Percentiles rank a stretch among this genome's conserved stretches.
phyloP scores from a whole-genome alignment of 2,329 filamentous ascomycete species.

The Paracamarosporium sp. region DNA sequence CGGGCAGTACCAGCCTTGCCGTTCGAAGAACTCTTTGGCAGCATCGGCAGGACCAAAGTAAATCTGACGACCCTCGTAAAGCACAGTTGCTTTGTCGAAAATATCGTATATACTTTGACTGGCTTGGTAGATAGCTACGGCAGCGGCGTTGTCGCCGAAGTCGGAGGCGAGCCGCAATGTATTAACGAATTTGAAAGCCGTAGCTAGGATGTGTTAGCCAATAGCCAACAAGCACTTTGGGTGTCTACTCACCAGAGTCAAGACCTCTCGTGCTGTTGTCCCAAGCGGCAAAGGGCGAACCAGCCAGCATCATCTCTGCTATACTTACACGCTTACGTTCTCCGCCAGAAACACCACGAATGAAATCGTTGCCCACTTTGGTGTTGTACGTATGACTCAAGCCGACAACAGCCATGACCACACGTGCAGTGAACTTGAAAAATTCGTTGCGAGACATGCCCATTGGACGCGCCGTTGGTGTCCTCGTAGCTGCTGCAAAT shows the following conservation, averaged over 20 bases:
- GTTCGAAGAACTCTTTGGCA: slow-evolving; percentile 71
- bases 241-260: slow-evolving; percentile 42
- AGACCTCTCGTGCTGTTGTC: slow-evolving; percentile 53
- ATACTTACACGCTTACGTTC: slow-evolving; percentile 68
- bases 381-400: slow-evolving; percentile 63
- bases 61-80: slow-evolving; percentile 80
- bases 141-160: slow-evolving; percentile 56
- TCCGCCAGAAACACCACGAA: slow-evolving; percentile 68
- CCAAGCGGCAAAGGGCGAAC: slow-evolving; percentile 51
- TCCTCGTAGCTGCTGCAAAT: slow-evolving; percentile 62
- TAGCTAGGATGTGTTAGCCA: slow-evolving; percentile 41
- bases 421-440: slow-evolving; percentile 54
- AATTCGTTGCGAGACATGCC: slow-evolving; percentile 52
- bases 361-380: slow-evolving; percentile 64
- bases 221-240: not conserved
- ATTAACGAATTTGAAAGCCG: slow-evolving; percentile 65
- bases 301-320: slow-evolving; percentile 58
- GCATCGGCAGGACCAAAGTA: slow-evolving; percentile 70
- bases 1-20: slow-evolving; percentile 73
- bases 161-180: slow-evolving; percentile 59
- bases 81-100: slow-evolving; percentile 77
- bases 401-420: slow-evolving; percentile 62
- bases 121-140: slow-evolving; percentile 66
- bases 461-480: slow-evolving; percentile 51
- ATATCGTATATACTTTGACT: slow-evolving; percentile 61